Conservation (phyloP, 2,329 filamentous ascomycete genomes). For the Dryadomyces quercus-mongolicae region DNA sequence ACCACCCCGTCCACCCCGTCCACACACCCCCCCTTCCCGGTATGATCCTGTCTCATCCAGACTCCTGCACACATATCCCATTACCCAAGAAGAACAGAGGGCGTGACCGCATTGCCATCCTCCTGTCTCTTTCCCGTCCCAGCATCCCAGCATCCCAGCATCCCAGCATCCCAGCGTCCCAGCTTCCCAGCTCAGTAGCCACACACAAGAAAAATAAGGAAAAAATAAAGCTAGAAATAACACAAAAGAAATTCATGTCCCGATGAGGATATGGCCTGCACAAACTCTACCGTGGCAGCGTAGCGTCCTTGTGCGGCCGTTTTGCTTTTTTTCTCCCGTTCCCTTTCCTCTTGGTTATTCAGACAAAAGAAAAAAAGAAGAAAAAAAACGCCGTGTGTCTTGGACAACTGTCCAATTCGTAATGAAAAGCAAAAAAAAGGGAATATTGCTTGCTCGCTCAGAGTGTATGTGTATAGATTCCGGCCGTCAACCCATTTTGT, state of each 20-base stretch:
- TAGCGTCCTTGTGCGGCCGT: too few species aligned
- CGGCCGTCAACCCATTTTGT: not conserved
- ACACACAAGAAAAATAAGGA: not conserved
- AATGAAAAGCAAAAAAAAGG: not conserved
- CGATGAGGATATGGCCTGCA: not conserved
- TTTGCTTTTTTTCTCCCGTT: not conserved
- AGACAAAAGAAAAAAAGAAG: constrained; percentile 1
- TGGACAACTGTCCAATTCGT: not conserved
- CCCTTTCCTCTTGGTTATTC: too few species aligned
- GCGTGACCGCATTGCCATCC: too few species aligned
- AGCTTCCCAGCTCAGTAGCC: not conserved
- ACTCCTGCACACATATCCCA: not conserved
- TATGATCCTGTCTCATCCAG: not conserved
- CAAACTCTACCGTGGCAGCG: too few species aligned
- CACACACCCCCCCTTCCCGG: not conserved
- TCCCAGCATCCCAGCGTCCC: too few species aligned
- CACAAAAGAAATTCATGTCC: not conserved
- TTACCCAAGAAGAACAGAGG: not conserved
- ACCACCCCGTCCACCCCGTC: not conserved
- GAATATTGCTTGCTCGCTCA: not conserved
- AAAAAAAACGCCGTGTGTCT: not conserved
- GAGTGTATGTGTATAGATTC: not conserved
- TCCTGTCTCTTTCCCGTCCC: too few species aligned
- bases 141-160: too few species aligned
- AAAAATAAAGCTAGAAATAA: not conserved